Evolutionary conservation across 768 basidiomycete genomes (phyloP).

Genomic region (Hortiboletus campestris): DNA sequence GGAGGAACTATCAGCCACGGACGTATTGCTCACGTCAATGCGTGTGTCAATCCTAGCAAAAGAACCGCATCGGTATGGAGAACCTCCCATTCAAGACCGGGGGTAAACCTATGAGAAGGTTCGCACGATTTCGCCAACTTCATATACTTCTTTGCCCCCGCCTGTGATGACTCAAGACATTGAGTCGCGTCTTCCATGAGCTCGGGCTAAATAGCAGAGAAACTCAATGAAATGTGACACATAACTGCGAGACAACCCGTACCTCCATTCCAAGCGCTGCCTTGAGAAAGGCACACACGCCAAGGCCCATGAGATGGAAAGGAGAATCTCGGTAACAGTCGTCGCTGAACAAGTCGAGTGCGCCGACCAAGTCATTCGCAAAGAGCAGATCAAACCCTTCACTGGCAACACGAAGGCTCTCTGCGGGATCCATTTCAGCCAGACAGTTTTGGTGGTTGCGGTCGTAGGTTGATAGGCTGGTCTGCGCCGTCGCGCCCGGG

Average conservation of each 20-base stretch:
- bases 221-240: neutral
- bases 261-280: slow-evolving; percentile 82
- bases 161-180: slow-evolving; percentile 58
- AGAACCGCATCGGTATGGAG: slow-evolving; percentile 72
- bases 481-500: too few relatives aligned
- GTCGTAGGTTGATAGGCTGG: neutral
- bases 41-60: slow-evolving; percentile 67
- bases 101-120: slow-evolving; percentile 44
- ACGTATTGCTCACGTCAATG: slow-evolving; percentile 50
- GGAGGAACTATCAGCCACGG: neutral
- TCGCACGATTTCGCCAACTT: slow-evolving; percentile 36
- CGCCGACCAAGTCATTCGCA: slow-evolving; percentile 59
- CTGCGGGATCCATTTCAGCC: slow-evolving; percentile 23
- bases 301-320: slow-evolving; percentile 71
- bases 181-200: slow-evolving; percentile 63
- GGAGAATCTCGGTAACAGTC: slow-evolving; percentile 45
- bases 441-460: neutral
- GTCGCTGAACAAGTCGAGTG: slow-evolving; percentile 46
- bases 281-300: slow-evolving; percentile 71
- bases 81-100: slow-evolving; percentile 76
- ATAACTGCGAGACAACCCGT: neutral
- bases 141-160: slow-evolving; percentile 54
- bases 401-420: slow-evolving; percentile 35
- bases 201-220: slow-evolving; percentile 39
- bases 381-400: slow-evolving; percentile 71